A percentile compares a stretch with the other conserved stretches of the same genome.
phyloP scores from a whole-genome alignment of 495 filamentous ascomycete genomes.

The Massariosphaeria phaeospora region DNA sequence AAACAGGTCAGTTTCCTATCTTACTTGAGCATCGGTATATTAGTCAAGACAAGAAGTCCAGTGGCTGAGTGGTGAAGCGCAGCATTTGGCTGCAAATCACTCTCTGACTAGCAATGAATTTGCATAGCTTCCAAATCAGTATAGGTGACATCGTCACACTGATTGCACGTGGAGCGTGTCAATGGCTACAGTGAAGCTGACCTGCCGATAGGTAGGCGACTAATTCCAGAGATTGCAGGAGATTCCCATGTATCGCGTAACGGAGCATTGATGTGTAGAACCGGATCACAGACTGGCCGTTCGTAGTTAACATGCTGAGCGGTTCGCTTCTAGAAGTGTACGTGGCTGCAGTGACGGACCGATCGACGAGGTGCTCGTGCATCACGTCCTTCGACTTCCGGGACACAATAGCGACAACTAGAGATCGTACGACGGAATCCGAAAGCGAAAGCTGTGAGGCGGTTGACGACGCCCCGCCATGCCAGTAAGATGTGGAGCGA shows the following conservation, averaged over 20 bases:
- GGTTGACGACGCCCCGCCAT: not conserved
- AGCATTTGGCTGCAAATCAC: too few relatives aligned
- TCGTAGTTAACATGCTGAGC: not conserved
- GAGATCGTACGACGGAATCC: not conserved
- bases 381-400: not conserved
- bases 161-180: slow-evolving; percentile 1
- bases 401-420: not conserved
- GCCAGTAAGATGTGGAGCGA: not conserved
- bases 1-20: slow-evolving; percentile 3
- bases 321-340: slow-evolving; percentile 1
- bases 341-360: not conserved
- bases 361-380: slow-evolving; percentile 1
- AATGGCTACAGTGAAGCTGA: slow-evolving; percentile 9
- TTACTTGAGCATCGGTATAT: too few relatives aligned
- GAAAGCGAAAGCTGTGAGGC: slow-evolving; percentile 8
- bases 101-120: too few relatives aligned
- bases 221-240: slow-evolving; percentile 13
- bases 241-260: slow-evolving; percentile 1
- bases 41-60: too few relatives aligned
- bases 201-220: slow-evolving; percentile 7
- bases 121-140: too few relatives aligned
- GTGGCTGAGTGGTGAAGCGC: too few relatives aligned
- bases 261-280: not conserved
- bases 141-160: slow-evolving; percentile 2
- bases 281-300: not conserved